Evolutionary conservation across 495 filamentous ascomycete species (phyloP), one percentile per base, ranked within the genome.

Genomic region (Alectoria sarmentosa): DNA sequence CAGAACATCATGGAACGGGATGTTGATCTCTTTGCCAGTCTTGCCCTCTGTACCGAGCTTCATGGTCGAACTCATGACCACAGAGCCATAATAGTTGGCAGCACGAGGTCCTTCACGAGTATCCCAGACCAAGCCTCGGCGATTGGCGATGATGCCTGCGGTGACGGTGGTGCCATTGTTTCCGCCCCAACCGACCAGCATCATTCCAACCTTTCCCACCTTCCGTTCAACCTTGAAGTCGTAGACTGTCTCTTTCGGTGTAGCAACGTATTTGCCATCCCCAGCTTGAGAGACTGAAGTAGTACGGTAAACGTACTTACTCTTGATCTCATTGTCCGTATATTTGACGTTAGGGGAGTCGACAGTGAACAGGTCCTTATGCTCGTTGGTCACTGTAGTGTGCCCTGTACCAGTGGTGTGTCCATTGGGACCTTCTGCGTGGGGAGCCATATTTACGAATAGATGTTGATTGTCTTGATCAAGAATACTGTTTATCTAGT

Each of bases 161-260:
- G 95, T 98, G 64, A 98, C 91, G 67, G 94, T 98, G 67, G 90
- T 88, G 71, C 94, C 94, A 74, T 98, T 98, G 86, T 98, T 98
- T 71, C 94, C 94, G 78, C 94, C 94, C 90, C 86, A 94, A 66
- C 94, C 94, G 66, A 98, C 95, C 72, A 98, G 84, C 94, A 98
- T 97, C 80, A 96, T 82, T 72, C 94, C 94, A 65, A 90, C 83
- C 83, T 96, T 97, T 76, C 90, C 90, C 48, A 97, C 84, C 76
- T 90, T 90, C 73, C 91, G 91, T 73, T 96, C 89, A 72, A 94
- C 89, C 84, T 96, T 96, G 90, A 98, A 98, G 80, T 97, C 86
- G 76, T 98, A 98, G 69, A 87, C 78, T 64, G 88, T 91, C 77
- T 96, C 87, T 81, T 90, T 90, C 69, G 94, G 94, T 52, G 84